These are phyloP conservation scores for Sordariomycetes sp. DNA, from an alignment of 2,329 filamentous ascomycete genomes.

Conservation along the genomic window DNA sequence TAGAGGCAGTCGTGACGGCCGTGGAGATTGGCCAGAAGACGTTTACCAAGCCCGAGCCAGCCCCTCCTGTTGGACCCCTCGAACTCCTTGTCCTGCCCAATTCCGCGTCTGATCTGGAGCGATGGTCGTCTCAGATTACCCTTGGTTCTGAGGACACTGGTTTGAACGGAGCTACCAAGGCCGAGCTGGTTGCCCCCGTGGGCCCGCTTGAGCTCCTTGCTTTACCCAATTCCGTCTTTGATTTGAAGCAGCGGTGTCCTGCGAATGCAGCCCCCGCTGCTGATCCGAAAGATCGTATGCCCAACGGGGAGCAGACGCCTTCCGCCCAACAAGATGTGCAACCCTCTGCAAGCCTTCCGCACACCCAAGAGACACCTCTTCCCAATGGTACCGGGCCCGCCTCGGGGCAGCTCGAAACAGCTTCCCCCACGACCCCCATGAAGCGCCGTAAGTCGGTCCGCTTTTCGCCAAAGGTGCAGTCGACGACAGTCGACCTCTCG, in stretches of 20 bases:
- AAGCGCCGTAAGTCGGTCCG: constrained; percentile 52
- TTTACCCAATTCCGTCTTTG: constrained; percentile 39
- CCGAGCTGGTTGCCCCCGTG: constrained; percentile 13
- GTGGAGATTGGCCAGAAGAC: not conserved
- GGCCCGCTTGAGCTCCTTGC: constrained; percentile 32
- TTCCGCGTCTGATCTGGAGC: not conserved
- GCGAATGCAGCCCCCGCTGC: not conserved
- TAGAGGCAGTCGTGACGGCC: not conserved
- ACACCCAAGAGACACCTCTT: not conserved
- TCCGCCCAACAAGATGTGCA: not conserved
- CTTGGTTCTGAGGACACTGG: not conserved
- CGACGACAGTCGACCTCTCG: constrained; percentile 41
- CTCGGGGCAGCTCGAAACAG: not conserved
- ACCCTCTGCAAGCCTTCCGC: not conserved
- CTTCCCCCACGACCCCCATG: not conserved
- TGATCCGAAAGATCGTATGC: not conserved
- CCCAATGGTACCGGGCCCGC: not conserved
- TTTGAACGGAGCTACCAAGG: not conserved
- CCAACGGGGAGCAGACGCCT: not conserved
- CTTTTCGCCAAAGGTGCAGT: constrained; percentile 55
- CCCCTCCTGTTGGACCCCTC: constrained; percentile 21
- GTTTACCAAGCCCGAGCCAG: not conserved
- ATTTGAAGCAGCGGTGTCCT: constrained; percentile 12
- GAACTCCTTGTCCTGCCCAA: constrained; percentile 27
- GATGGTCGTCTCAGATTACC: no score